phyloP scores from a whole-genome alignment of 192 early-diverging fungal genomes.

The Gigaspora rosea region DNA sequence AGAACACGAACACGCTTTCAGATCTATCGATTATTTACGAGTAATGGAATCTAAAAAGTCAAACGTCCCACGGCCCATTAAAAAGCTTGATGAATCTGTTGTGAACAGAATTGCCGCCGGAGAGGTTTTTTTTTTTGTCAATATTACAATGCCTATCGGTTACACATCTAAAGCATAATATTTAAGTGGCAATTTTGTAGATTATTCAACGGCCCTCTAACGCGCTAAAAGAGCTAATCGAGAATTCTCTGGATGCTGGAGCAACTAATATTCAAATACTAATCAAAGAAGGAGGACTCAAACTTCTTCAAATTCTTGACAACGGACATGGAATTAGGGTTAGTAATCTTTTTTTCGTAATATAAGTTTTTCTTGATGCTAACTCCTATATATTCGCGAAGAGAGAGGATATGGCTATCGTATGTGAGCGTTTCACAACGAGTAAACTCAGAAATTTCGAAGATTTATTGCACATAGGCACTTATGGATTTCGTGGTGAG shows the following conservation, averaged over 20 bases:
- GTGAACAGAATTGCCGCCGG: constrained; percentile 98
- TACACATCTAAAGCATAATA: not conserved
- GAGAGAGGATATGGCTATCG: constrained; percentile 85
- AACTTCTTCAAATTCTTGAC: constrained; percentile 92
- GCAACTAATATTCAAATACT: constrained; percentile 81
- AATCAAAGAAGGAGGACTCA: constrained; percentile 90
- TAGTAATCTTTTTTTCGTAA: constrained; percentile 11
- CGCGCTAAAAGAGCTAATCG: constrained; percentile 94
- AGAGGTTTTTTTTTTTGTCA: constrained; percentile 61
- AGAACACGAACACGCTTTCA: no score
- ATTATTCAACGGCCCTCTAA: constrained; percentile 96
- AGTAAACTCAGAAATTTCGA: constrained; percentile 86
- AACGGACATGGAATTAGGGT: constrained; percentile 90
- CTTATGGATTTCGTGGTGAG: constrained; percentile 97
- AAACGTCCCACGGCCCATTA: constrained; percentile 55
- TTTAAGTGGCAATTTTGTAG: constrained; percentile 40
- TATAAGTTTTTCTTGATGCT: not conserved
- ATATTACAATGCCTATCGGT: not conserved
- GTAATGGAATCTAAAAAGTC: not conserved
- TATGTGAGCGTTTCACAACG: constrained; percentile 95
- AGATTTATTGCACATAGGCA: constrained; percentile 81
- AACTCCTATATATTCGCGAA: constrained; percentile 28
- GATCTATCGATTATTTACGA: no score
- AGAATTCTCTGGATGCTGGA: constrained; percentile 94
- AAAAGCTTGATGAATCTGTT: constrained; percentile 80